Conservation (phyloP, 164 flowering plant genomes). For the Echeveria elegans region DNA sequence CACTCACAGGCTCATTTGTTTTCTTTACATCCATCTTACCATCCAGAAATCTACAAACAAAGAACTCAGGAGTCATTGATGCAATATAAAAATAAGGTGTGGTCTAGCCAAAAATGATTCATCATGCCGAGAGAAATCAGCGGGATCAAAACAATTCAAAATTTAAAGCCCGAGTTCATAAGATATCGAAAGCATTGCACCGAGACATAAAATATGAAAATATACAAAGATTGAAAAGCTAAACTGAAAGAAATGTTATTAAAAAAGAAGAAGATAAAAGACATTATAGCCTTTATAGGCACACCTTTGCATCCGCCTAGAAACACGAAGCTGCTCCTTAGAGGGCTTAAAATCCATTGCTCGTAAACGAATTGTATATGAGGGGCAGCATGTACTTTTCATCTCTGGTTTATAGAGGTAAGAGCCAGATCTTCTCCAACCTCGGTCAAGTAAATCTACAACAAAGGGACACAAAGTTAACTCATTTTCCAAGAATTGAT, state of each 20-base stretch:
- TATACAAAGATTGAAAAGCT: background rate
- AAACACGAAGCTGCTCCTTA: slow-evolving; percentile 72
- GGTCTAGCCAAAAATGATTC: background rate
- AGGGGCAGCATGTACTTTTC: slow-evolving; percentile 85
- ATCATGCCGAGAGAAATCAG: background rate
- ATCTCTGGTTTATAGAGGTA: slow-evolving; percentile 83
- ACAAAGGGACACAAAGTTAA: background rate
- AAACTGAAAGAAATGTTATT: background rate
- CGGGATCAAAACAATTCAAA: too few species aligned
- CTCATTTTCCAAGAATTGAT: background rate
- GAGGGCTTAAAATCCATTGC: slow-evolving; percentile 66
- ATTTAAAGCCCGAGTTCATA: background rate
- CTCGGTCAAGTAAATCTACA: slow-evolving; percentile 81
- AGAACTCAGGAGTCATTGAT: background rate
- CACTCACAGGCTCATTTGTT: slow-evolving; percentile 13
- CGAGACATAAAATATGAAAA: background rate
- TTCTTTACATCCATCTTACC: slow-evolving; percentile 28
- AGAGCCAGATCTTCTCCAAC: slow-evolving; percentile 91
- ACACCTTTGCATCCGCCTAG: slow-evolving; percentile 76
- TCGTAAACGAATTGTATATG: slow-evolving; percentile 79
- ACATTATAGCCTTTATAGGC: background rate
- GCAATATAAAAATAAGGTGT: slow-evolving; percentile 4
- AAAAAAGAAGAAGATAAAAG: background rate
- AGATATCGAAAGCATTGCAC: background rate
- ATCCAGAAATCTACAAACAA: slow-evolving; percentile 35